These are phyloP conservation scores for Populus nigra DNA, from an alignment of 345 rosid species.

Conservation along the genomic window DNA sequence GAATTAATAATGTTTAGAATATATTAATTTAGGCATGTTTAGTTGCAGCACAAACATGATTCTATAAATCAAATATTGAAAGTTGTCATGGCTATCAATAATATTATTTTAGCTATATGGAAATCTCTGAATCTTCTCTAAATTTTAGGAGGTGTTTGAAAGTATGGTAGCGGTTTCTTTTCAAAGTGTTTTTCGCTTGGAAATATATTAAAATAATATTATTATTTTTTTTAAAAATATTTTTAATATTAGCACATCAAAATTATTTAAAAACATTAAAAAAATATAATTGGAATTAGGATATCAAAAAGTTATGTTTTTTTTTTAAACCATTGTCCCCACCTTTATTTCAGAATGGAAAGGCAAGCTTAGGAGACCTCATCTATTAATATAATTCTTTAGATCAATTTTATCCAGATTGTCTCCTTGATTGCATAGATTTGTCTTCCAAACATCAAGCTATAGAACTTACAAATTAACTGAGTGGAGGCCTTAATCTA, in stretches of 20 bases:
- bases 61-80: slow-evolving; percentile 90
- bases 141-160: too few species aligned
- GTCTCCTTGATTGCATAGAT: slow-evolving; percentile 84
- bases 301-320: not conserved
- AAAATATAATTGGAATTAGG: not conserved
- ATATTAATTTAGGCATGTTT: too few species aligned
- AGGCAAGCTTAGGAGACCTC: slow-evolving; percentile 74
- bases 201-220: too few species aligned
- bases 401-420: slow-evolving; percentile 81
- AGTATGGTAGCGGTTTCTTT: too few species aligned
- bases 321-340: not conserved
- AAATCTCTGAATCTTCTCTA: slow-evolving; percentile 63
- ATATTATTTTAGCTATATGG: slow-evolving; percentile 70
- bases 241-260: too few species aligned
- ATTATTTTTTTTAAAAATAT: too few species aligned
- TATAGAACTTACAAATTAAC: slow-evolving; percentile 71
- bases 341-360: slow-evolving; percentile 70
- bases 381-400: slow-evolving; percentile 76
- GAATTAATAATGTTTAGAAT: too few species aligned
- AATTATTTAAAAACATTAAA: too few species aligned
- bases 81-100: slow-evolving; percentile 97
- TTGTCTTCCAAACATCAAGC: slow-evolving; percentile 94
- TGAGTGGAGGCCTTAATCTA: slow-evolving; percentile 77
- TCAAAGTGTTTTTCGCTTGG: too few species aligned
- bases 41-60: slow-evolving; percentile 86